phyloP scores from a whole-genome alignment of 257 asterid species.

The Ophiorrhiza pumila region DNA sequence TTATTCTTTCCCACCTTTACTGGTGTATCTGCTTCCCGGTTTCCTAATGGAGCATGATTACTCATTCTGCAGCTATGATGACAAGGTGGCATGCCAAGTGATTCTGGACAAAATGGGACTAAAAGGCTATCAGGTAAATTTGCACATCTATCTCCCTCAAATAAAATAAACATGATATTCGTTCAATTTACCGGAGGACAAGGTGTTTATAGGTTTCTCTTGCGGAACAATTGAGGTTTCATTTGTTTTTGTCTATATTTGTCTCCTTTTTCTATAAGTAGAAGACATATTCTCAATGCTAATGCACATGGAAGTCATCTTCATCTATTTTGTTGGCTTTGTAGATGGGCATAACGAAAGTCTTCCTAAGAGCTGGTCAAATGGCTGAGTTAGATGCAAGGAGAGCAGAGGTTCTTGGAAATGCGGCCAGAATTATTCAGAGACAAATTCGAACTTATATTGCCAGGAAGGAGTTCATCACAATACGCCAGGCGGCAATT shows the following conservation, averaged over 20 bases:
- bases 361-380: conserved; percentile 98
- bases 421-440: conserved; percentile 94
- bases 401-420: conserved; percentile 96
- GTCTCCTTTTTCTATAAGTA: not conserved
- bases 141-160: not conserved
- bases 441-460: conserved; percentile 90
- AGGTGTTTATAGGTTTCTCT: not conserved
- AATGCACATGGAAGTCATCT: not conserved
- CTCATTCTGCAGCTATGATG: conserved; percentile 61
- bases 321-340: conserved; percentile 22
- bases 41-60: conserved; percentile 8
- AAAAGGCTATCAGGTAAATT: conserved; percentile 82
- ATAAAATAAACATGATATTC: not conserved
- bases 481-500: conserved; percentile 73
- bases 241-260: not conserved
- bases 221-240: not conserved
- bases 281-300: not conserved
- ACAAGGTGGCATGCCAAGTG: conserved; percentile 82
- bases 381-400: conserved; percentile 99
- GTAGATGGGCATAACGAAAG: conserved; percentile 97
- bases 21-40: conserved; percentile 2
- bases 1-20: conserved; percentile 2
- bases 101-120: conserved; percentile 87
- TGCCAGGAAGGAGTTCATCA: conserved; percentile 79
- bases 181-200: not conserved